phyloP scores from a whole-genome alignment of 345 rosid species.

The Salix caprea region DNA sequence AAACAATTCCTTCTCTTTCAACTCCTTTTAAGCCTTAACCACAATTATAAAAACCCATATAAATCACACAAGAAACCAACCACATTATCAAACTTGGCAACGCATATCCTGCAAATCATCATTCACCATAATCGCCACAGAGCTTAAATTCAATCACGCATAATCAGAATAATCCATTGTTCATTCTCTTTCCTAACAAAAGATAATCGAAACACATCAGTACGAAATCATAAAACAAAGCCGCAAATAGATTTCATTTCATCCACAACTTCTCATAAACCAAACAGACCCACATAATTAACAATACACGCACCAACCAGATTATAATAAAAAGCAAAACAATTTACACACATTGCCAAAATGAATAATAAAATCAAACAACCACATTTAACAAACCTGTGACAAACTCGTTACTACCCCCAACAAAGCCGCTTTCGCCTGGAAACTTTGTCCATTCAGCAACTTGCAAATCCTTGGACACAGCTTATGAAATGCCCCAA shows the following conservation, averaged over 20 bases:
- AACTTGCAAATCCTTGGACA: conserved; percentile 90
- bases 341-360: background rate
- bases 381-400: conserved; percentile 51
- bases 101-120: conserved; percentile 3
- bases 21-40: background rate
- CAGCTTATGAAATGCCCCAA: conserved; percentile 68
- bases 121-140: background rate
- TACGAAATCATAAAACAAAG: background rate
- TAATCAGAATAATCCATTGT: background rate
- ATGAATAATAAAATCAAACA: background rate
- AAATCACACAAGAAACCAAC: background rate
- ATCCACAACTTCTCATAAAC: background rate
- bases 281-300: background rate
- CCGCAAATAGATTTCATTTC: background rate
- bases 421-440: conserved; percentile 77
- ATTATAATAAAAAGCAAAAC: background rate
- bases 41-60: background rate
- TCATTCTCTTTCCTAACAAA: background rate
- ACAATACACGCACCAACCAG: background rate
- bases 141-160: conserved; percentile 1
- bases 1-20: background rate
- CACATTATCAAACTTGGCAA: background rate
- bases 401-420: conserved; percentile 73
- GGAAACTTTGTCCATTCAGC: conserved; percentile 69
- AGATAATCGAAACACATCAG: background rate